phyloP scores from a whole-genome alignment of 2,329 filamentous ascomycete species.

The Cytospora schulzeri region DNA sequence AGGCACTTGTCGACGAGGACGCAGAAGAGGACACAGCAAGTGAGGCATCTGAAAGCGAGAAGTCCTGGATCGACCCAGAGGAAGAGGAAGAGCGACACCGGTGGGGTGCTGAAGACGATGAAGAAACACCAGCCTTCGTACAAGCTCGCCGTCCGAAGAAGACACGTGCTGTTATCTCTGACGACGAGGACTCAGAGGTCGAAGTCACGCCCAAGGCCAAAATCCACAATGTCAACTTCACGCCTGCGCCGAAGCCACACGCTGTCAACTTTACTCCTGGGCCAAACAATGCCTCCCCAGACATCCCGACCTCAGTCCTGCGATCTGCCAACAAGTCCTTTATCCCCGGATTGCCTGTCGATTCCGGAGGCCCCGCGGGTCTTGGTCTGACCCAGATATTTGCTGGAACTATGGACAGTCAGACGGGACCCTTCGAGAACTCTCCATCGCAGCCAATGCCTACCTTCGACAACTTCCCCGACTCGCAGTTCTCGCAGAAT shows the following conservation, averaged over 20 bases:
- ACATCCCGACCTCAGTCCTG: constrained; percentile 64
- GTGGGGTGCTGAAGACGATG: constrained; percentile 42
- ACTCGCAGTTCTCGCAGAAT: constrained; percentile 63
- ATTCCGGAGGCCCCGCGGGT: constrained; percentile 56
- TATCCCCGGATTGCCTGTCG: constrained; percentile 67
- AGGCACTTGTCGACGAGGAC: constrained; percentile 44
- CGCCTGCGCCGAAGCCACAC: constrained; percentile 16
- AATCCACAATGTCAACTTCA: constrained; percentile 39
- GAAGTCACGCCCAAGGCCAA: constrained; percentile 55
- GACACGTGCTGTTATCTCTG: constrained; percentile 57
- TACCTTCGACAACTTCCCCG: constrained; percentile 57
- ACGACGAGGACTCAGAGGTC: constrained; percentile 60
- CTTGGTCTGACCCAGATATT: constrained; percentile 88
- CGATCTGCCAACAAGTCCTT: constrained; percentile 70
- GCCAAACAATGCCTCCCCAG: constrained; percentile 51
- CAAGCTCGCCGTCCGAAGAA: constrained; percentile 51
- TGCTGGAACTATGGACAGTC: constrained; percentile 80
- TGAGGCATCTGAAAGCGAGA: constrained; percentile 39
- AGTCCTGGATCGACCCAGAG: constrained; percentile 43
- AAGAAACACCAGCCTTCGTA: constrained; percentile 23
- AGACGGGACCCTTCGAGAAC: constrained; percentile 38
- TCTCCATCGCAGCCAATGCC: constrained; percentile 57
- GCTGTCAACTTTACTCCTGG: constrained; percentile 35
- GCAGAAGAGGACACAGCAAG: constrained; percentile 38
- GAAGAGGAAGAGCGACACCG: constrained; percentile 35